Percentiles rank a stretch among this genome's conserved stretches.
phyloP scores from a whole-genome alignment of 768 basidiomycete genomes.

The Rhodotorula babjevae region DNA sequence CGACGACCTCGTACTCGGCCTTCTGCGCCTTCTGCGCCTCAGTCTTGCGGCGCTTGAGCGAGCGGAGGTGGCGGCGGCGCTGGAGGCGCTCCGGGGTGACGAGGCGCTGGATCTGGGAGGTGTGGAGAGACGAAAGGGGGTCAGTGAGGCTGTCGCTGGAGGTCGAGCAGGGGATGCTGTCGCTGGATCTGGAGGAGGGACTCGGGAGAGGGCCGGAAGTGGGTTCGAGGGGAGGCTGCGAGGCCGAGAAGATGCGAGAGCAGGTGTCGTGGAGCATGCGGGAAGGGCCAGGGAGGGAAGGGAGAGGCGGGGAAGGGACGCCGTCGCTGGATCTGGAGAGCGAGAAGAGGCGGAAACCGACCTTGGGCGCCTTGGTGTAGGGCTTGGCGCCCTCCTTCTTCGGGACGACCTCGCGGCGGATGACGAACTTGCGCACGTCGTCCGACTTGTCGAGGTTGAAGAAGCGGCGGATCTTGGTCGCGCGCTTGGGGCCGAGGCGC shows the following conservation, averaged over 20 bases:
- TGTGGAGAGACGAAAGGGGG: not conserved
- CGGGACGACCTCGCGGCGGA: slow-evolving; percentile 78
- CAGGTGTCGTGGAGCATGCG: too few species aligned
- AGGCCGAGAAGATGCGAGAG: too few species aligned
- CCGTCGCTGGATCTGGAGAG: slow-evolving; percentile 43
- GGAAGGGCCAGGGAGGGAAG: slow-evolving; percentile 41
- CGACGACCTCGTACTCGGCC: slow-evolving; percentile 79
- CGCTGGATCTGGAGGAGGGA: too few species aligned
- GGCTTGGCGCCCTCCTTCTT: slow-evolving; percentile 68
- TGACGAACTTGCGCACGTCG: slow-evolving; percentile 96
- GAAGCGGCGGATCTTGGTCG: slow-evolving; percentile 93
- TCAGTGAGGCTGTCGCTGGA: not conserved
- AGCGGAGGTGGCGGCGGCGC: slow-evolving; percentile 84
- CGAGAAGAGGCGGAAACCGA: slow-evolving; percentile 41
- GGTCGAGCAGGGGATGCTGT: not conserved
- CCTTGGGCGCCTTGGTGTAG: slow-evolving; percentile 64
- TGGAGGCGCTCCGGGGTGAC: slow-evolving; percentile 94
- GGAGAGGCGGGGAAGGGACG: slow-evolving; percentile 47
- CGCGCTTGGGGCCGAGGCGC: slow-evolving; percentile 83
- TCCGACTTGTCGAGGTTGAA: slow-evolving; percentile 98
- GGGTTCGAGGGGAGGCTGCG: too few species aligned
- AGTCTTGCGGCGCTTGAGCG: slow-evolving; percentile 79
- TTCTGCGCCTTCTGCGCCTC: slow-evolving; percentile 94
- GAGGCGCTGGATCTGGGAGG: not conserved
- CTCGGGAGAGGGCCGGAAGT: not conserved